Base-by-base conservation (phyloP, 2,329 filamentous ascomycete species). In the Monilinia laxa region DNA sequence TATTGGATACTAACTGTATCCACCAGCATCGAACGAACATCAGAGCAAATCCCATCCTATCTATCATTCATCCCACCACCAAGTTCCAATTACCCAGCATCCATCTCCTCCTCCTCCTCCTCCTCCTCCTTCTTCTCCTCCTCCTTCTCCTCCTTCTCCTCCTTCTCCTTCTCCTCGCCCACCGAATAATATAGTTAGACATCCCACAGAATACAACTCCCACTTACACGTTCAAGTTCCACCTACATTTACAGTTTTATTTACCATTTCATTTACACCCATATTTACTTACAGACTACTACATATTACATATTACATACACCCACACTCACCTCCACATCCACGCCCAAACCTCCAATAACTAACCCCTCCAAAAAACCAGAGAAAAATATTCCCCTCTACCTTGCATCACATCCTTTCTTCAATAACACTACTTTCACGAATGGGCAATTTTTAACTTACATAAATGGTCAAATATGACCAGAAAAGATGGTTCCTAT, bases 401-500 rank as follows among this genome's bases (percentile, higher is more conserved):
- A 35, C 45, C 25, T 40, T 40, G 45, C 58, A 52, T 25, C 58
- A 25, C 45, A 38, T 35, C 45, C 12, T 52, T 3, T 35, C 28
- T 7, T 52, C 5, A 53, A 16, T 28, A 35, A 62, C 18, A 42
- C 42, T 31, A 25, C 25, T 18, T 59, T 51, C 55, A 54, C 69
- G 63, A 66, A 75, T 76, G 74, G 74, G 70, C 69, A 65, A 59
- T 67, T 73, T 69, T 58, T 74, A 75, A 70, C 66, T 64, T 55
- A 67, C 57, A 67, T 47, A 67, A 64, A 69, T 70, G 74, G 74
- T 74, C 72, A 70, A 75, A 79, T 79, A 91, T 91, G 89, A 85
- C 87, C 79, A 85, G 84, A 79, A 85, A 88, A 81, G 87, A 90
- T 77, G 80, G 81, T 74, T 79, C 79, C 74, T 82, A 82, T 79